Conservation (phyloP, 768 basidiomycete species). For the Pisolithus albus region DNA sequence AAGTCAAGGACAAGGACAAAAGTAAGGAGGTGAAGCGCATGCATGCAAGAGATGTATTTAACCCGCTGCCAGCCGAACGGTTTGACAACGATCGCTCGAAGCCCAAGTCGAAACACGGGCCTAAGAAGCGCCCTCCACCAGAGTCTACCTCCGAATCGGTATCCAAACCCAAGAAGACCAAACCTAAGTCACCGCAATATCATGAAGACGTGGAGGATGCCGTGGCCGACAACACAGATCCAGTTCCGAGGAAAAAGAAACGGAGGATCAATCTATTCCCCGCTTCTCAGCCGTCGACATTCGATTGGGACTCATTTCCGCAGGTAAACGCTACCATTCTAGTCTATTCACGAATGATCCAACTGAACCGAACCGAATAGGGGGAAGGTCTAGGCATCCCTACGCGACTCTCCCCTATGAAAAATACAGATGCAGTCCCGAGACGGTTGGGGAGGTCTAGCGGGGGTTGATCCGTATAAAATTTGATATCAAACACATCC, state of each 20-base stretch:
- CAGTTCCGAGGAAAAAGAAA: constrained; percentile 55
- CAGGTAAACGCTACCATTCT: constrained; percentile 26
- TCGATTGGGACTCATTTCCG: constrained; percentile 39
- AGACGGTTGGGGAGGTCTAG: constrained; percentile 30
- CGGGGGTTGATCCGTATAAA: constrained; percentile 10
- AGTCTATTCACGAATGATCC: constrained; percentile 1
- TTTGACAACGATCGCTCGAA: constrained; percentile 9
- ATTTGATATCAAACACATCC: not conserved
- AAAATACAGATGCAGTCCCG: constrained; percentile 46
- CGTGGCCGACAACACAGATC: constrained; percentile 16
- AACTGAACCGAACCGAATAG: constrained; percentile 1
- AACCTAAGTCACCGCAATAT: constrained; percentile 9
- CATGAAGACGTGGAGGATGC: constrained; percentile 14
- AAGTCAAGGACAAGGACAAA: constrained; percentile 8
- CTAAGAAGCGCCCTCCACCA: constrained; percentile 16
- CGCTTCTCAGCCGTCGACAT: constrained; percentile 33
- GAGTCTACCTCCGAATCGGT: constrained; percentile 11
- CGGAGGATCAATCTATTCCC: constrained; percentile 63
- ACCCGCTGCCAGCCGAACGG: constrained; percentile 12
- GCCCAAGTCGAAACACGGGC: constrained; percentile 10
- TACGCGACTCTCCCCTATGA: constrained; percentile 59
- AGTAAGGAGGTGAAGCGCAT: constrained; percentile 18
- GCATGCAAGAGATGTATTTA: constrained; percentile 19
- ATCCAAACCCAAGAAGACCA: constrained; percentile 14
- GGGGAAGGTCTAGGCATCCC: constrained; percentile 54